phyloP scores from a whole-genome alignment of 1,284 basidiomycete species.

The Phenoliferia sp. region DNA sequence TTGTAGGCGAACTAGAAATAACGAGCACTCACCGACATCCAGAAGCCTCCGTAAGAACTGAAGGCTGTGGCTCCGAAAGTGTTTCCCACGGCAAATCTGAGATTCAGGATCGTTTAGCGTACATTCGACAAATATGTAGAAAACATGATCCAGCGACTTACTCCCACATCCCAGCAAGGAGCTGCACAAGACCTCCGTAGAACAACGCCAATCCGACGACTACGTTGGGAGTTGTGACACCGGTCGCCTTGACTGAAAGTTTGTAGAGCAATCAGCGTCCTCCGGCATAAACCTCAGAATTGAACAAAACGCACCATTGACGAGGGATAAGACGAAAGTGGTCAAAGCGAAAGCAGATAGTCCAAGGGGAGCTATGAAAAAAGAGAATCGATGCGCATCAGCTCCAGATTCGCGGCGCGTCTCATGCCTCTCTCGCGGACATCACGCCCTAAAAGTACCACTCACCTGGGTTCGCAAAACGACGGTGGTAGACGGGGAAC shows the following conservation, averaged over 20 bases:
- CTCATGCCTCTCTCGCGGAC: neutral
- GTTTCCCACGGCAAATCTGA: slow-evolving; percentile 55
- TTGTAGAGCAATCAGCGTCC: neutral
- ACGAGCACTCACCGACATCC: slow-evolving; percentile 8
- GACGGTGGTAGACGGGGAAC: slow-evolving; percentile 37
- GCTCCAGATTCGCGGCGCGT: neutral
- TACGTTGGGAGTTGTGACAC: slow-evolving; percentile 57
- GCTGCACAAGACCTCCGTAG: slow-evolving; percentile 62
- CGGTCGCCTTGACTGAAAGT: slow-evolving; percentile 35
- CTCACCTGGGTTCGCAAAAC: slow-evolving; percentile 13
- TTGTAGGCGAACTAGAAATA: neutral
- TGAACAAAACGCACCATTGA: slow-evolving; percentile 32
- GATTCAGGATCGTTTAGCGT: neutral
- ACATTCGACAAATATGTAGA: neutral
- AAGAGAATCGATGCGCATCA: neutral
- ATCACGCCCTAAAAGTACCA: neutral
- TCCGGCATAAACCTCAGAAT: neutral
- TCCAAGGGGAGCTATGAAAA: slow-evolving; percentile 48
- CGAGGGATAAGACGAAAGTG: slow-evolving; percentile 51
- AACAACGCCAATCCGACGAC: slow-evolving; percentile 79
- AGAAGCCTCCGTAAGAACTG: slow-evolving; percentile 28
- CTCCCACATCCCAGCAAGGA: slow-evolving; percentile 55
- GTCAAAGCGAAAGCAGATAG: slow-evolving; percentile 50
- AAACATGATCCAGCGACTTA: too few relatives aligned
- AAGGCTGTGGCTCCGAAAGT: slow-evolving; percentile 56